Percentiles rank a stretch among this genome's conserved stretches.
phyloP scores from a whole-genome alignment of 345 rosid genomes.

The Salix dunnii region DNA sequence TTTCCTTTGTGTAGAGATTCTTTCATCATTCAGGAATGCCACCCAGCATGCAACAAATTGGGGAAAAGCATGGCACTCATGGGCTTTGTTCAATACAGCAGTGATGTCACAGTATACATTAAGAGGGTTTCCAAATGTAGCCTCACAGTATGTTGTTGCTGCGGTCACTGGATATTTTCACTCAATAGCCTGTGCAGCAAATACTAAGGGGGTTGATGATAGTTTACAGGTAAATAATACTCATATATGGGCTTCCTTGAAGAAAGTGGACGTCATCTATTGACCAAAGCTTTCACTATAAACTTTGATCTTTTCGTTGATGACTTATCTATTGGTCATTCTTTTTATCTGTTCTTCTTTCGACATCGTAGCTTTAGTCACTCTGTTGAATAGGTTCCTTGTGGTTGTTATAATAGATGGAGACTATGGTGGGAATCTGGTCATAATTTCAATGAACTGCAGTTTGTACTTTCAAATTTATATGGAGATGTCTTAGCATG shows the following conservation, averaged over 20 bases:
- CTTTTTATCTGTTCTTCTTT: neutral
- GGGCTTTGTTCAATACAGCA: conserved; percentile 97
- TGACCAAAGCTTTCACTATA: neutral
- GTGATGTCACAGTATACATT: conserved; percentile 91
- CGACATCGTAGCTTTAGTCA: neutral
- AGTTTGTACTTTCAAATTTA: neutral
- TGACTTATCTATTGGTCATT: neutral
- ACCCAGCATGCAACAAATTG: conserved; percentile 75
- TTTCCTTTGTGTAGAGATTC: conserved; percentile 53
- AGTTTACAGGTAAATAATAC: conserved; percentile 77
- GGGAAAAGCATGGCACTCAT: conserved; percentile 96
- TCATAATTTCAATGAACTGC: neutral
- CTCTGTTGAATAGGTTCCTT: neutral
- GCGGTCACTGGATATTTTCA: conserved; percentile 99
- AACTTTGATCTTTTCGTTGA: neutral
- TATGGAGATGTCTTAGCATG: neutral
- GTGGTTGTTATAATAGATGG: neutral
- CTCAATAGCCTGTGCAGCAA: conserved; percentile 91
- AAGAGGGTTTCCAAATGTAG: conserved; percentile 51
- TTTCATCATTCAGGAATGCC: conserved; percentile 65
- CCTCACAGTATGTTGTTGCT: conserved; percentile 77
- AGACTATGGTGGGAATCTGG: neutral
- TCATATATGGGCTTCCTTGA: neutral
- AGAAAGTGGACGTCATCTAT: neutral
- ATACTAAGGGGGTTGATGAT: conserved; percentile 93